A percentile compares a stretch with the other conserved stretches of the same genome.
Evolutionary conservation across 805 yeast genomes (phyloP).

Genomic region (Yarrowia deformans): DNA sequence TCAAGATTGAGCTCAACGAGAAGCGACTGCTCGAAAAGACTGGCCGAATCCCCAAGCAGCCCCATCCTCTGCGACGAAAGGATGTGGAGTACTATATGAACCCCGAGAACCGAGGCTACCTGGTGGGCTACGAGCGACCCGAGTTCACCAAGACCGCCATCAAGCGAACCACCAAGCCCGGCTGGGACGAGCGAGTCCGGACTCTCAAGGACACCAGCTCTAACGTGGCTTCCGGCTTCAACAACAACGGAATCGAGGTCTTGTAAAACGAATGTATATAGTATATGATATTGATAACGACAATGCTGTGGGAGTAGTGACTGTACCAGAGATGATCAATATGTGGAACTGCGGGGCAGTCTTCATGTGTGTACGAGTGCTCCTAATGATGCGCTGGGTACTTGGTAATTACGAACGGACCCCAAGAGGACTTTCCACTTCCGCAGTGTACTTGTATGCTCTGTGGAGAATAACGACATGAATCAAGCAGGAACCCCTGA

Average conservation of each 20-base stretch:
- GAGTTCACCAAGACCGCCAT: constrained; percentile 40
- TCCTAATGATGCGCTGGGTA: too few species aligned
- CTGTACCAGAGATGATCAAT: too few species aligned
- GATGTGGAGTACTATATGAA: constrained; percentile 80
- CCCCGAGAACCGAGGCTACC: constrained; percentile 76
- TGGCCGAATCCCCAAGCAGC: constrained; percentile 82
- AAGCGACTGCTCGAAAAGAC: constrained; percentile 44
- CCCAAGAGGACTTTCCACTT: too few species aligned
- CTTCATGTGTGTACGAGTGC: too few species aligned
- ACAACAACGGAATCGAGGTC: constrained; percentile 30
- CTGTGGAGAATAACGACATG: too few species aligned
- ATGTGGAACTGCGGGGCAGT: too few species aligned
- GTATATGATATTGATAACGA: constrained; percentile 8
- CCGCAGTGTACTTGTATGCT: too few species aligned
- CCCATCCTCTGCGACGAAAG: constrained; percentile 84
- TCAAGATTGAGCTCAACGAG: constrained; percentile 57
- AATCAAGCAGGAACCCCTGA: too few species aligned
- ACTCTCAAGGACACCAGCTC: constrained; percentile 16
- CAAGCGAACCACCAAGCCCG: constrained; percentile 40
- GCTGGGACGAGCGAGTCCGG: constrained; percentile 21
- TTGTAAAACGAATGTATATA: constrained; percentile 36
- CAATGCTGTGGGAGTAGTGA: too few species aligned
- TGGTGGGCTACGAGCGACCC: constrained; percentile 43
- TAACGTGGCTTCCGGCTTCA: constrained; percentile 21
- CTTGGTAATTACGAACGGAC: too few species aligned